Base-by-base conservation (phyloP, 257 asterid genomes). In the Perilla frutescens region DNA sequence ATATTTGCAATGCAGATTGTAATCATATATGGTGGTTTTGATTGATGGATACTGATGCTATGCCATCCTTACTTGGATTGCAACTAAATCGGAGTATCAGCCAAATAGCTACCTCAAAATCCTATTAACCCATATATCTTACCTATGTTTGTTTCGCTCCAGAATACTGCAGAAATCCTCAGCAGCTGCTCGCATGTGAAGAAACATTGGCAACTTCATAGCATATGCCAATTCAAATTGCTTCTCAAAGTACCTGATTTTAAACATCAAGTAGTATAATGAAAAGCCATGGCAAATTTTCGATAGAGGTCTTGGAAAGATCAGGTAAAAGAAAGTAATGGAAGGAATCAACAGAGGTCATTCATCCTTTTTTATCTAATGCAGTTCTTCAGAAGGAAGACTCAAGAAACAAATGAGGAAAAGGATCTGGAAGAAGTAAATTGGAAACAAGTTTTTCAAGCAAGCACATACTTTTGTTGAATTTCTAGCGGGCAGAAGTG, bases 181-280 rank as follows among this genome's bases (percentile, higher is more conserved):
- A 20, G 89, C 96, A 70, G 99, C 97, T 54, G 97, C 97, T 80
- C 99, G 93, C 99, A 94, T 94, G 82, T 94, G 99, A 76, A 94
- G 99, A 85, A 94, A 91, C 98, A 94, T 90, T 45, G 99, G 98
- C 81, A 94, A 87, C 87, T 89, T 90, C 77, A 77, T 85, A n/a
- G 84, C 83, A 84, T 86, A 66, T 63, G 99, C 98, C 77, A 91
- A 81, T 74, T 94, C 97, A 86, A 94, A 94, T 74, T 94, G 99
- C 89, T 91, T 94, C 80, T 90, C 87, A 47, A 94, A 94, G 84
- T 91, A 94, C 90, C 98, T 93, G 69, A 54, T 48, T 61, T 78
- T 9, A 5, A 61, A 61, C 54, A 77, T 45, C 55, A 64, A 34
- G 71, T 67, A 70, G 71, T 62, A 70, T 11, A 73, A 64, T 14